Evolutionary conservation across 2,329 filamentous ascomycete species (phyloP).

Genomic region (Fusarium fujikuroi): DNA sequence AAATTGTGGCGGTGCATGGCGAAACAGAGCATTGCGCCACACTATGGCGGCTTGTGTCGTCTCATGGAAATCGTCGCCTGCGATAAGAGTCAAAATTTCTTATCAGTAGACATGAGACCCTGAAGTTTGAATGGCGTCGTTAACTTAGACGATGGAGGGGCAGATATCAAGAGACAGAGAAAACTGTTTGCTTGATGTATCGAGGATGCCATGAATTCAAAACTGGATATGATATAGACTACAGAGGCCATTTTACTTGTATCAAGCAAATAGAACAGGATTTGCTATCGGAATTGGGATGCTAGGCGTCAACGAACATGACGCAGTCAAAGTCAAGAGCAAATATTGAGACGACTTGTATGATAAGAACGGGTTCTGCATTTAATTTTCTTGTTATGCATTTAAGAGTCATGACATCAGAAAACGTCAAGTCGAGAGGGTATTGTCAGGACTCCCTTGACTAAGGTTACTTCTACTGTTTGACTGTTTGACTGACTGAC

Average conservation of each 20-base stretch:
- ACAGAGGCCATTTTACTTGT: too few species aligned
- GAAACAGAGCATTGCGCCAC: conserved; percentile 22
- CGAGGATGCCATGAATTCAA: too few species aligned
- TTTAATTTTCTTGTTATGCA: background rate
- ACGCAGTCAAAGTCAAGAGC: conserved; percentile 28
- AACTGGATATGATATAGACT: too few species aligned
- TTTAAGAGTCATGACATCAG: too few species aligned
- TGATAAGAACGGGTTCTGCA: background rate
- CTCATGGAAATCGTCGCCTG: background rate
- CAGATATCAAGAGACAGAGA: background rate
- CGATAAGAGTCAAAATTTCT: conserved; percentile 27
- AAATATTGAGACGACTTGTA: background rate
- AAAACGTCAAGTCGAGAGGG: background rate
- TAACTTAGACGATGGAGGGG: background rate
- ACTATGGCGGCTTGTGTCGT: conserved; percentile 8
- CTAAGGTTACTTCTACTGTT: too few species aligned
- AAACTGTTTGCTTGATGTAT: background rate
- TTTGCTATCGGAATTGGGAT: background rate
- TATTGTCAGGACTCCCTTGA: background rate
- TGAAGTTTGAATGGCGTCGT: background rate
- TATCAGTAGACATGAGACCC: conserved; percentile 24
- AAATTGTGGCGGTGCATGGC: conserved; percentile 25
- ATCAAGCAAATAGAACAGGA: background rate
- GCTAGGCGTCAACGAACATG: conserved; percentile 34
- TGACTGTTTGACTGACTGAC: background rate